Evolutionary conservation across 2,329 filamentous ascomycete genomes (phyloP).

Genomic region (Neofusicoccum ribis): DNA sequence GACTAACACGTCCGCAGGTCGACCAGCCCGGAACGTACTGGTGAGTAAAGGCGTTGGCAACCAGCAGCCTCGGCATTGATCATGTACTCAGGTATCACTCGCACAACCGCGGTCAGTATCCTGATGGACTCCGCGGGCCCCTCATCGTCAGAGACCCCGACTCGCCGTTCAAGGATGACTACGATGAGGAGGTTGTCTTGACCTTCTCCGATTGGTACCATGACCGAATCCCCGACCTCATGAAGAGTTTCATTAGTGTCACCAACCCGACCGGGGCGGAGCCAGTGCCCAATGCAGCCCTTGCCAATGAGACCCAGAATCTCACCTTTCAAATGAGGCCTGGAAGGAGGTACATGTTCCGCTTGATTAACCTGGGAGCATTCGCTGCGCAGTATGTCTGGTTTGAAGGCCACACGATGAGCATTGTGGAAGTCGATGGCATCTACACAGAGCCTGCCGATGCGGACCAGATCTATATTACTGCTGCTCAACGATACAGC

Average conservation of each 20-base stretch:
- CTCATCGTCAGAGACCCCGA: constrained; percentile 64
- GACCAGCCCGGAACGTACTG: constrained; percentile 58
- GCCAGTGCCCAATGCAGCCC: constrained; percentile 64
- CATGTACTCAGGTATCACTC: constrained; percentile 57
- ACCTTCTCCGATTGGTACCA: constrained; percentile 77
- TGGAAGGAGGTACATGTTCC: constrained; percentile 62
- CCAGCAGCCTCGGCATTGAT: neutral
- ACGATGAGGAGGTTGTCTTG: constrained; percentile 62
- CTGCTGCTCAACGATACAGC: constrained; percentile 71
- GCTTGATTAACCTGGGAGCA: constrained; percentile 69
- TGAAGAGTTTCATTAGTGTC: constrained; percentile 46
- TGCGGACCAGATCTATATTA: constrained; percentile 63
- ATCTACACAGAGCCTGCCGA: constrained; percentile 62
- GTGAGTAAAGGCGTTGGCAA: constrained; percentile 24
- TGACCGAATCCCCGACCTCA: constrained; percentile 52
- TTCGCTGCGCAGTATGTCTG: constrained; percentile 73
- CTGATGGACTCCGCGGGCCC: constrained; percentile 68
- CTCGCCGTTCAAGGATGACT: constrained; percentile 53
- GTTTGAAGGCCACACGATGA: constrained; percentile 66
- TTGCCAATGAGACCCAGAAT: constrained; percentile 63
- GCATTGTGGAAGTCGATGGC: constrained; percentile 70
- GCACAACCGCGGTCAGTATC: constrained; percentile 63
- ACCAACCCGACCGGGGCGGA: constrained; percentile 61
- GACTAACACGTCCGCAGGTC: constrained; percentile 33
- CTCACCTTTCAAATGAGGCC: constrained; percentile 47